Conservation (phyloP, 768 basidiomycete species). For the Amanita rubescens region DNA sequence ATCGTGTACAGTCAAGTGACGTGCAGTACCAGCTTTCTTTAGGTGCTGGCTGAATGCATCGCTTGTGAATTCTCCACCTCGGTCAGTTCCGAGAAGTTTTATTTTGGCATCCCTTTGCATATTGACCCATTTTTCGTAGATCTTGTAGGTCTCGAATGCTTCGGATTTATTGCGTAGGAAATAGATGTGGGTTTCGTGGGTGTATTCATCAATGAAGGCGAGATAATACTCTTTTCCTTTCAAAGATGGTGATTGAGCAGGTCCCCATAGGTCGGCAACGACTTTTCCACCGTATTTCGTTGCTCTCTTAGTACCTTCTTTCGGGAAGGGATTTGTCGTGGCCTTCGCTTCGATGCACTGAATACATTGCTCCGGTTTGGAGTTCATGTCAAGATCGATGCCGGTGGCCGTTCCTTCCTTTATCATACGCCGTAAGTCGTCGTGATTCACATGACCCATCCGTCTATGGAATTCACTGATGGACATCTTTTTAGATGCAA, state of each 20-base stretch:
- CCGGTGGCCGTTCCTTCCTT: slow-evolving; percentile 8
- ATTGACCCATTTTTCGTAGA: too few relatives aligned
- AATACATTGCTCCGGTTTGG: slow-evolving; percentile 13
- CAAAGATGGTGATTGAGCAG: slow-evolving; percentile 13
- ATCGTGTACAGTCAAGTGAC: neutral
- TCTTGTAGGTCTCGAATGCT: too few relatives aligned
- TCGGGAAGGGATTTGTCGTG: slow-evolving; percentile 15
- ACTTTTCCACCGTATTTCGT: slow-evolving; percentile 16
- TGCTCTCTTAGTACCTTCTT: slow-evolving; percentile 9
- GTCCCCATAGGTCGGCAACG: slow-evolving; percentile 20
- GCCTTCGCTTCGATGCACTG: slow-evolving; percentile 20
- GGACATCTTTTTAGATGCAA: slow-evolving; percentile 6
- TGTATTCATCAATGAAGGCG: slow-evolving; percentile 11
- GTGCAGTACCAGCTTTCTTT: neutral
- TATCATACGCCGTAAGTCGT: slow-evolving; percentile 11
- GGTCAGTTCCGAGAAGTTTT: too few relatives aligned
- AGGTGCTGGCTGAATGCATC: neutral
- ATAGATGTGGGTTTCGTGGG: slow-evolving; percentile 8
- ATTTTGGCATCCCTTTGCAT: too few relatives aligned
- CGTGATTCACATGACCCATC: slow-evolving; percentile 21
- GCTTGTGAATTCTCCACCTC: neutral
- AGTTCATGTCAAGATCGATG: slow-evolving; percentile 13
- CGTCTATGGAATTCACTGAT: slow-evolving; percentile 18
- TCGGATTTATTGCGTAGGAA: too few relatives aligned
- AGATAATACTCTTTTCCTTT: slow-evolving; percentile 13